phyloP scores from a whole-genome alignment of 1,139 yeast genomes.

The Suhomyces maxii region DNA sequence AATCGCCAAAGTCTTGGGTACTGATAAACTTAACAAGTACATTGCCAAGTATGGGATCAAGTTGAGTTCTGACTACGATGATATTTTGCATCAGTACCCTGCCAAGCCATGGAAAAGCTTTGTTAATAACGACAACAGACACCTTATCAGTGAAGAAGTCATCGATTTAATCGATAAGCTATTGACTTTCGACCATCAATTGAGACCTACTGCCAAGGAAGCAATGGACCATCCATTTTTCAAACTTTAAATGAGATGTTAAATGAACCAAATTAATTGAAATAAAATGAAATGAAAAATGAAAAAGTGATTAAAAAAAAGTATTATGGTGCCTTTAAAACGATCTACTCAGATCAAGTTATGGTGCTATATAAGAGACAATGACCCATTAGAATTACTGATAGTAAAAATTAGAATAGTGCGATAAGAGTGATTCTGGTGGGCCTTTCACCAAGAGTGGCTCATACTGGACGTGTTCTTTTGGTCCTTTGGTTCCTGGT shows the following conservation, averaged over 20 bases:
- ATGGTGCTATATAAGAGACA: no score
- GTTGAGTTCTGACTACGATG: slow-evolving; percentile 66
- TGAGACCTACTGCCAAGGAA: slow-evolving; percentile 72
- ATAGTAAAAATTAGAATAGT: no score
- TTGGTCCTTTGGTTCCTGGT: no score
- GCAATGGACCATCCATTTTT: slow-evolving; percentile 68
- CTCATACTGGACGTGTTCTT: no score
- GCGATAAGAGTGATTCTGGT: no score
- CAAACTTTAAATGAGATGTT: slow-evolving; percentile 14
- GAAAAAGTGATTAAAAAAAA: no score
- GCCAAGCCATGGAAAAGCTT: slow-evolving; percentile 70
- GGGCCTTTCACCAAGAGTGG: no score
- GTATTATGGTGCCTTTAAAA: no score
- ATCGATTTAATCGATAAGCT: slow-evolving; percentile 66
- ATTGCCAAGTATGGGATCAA: slow-evolving; percentile 60
- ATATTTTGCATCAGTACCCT: slow-evolving; percentile 62
- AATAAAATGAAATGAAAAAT: no score
- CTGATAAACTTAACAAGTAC: slow-evolving; percentile 63
- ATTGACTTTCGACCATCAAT: slow-evolving; percentile 70
- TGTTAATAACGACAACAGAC: slow-evolving; percentile 50
- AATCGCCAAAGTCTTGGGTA: slow-evolving; percentile 74
- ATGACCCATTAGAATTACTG: no score
- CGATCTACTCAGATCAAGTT: no score
- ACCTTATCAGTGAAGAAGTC: slow-evolving; percentile 60
- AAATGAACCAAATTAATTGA: no score